These are phyloP conservation scores for Danielozyma ontarioensis DNA, from an alignment of 805 yeast species.

Conservation along the genomic window DNA sequence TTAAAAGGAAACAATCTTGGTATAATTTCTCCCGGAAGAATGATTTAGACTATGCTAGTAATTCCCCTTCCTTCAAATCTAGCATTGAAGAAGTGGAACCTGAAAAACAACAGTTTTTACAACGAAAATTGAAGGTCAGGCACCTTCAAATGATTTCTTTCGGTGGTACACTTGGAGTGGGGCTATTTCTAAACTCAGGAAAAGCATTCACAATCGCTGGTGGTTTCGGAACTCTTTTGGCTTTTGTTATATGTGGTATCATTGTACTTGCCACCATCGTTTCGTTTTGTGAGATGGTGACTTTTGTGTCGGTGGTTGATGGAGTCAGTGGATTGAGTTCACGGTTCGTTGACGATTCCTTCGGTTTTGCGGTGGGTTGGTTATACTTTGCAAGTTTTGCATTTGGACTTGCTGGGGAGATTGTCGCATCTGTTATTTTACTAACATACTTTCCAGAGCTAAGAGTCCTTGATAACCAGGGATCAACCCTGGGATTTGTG, in stretches of 20 bases:
- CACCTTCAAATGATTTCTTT: conserved; percentile 76
- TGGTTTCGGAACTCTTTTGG: conserved; percentile 69
- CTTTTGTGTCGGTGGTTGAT: conserved; percentile 72
- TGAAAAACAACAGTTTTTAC: conserved; percentile 25
- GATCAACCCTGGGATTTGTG: conserved; percentile 58
- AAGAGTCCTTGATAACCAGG: conserved; percentile 40
- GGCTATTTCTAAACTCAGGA: conserved; percentile 64
- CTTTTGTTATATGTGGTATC: conserved; percentile 59
- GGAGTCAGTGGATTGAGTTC: conserved; percentile 74
- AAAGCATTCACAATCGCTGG: conserved; percentile 72
- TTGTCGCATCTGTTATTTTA: conserved; percentile 76
- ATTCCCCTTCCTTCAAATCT: neutral
- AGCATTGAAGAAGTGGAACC: conserved; percentile 1
- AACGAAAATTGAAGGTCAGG: conserved; percentile 55
- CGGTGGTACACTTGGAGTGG: conserved; percentile 79
- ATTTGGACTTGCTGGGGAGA: conserved; percentile 71
- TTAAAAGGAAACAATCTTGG: neutral
- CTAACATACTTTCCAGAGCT: conserved; percentile 59
- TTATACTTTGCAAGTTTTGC: conserved; percentile 70
- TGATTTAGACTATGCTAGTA: conserved; percentile 2
- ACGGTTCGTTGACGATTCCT: conserved; percentile 71
- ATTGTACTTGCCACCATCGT: conserved; percentile 65
- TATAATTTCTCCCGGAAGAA: neutral
- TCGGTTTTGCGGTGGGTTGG: conserved; percentile 72
- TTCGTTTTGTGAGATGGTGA: conserved; percentile 78